A percentile compares a stretch with the other conserved stretches of the same genome.
These are phyloP conservation scores for Canavalia gladiata DNA, from an alignment of 306 rosid genomes.

Conservation along the genomic window DNA sequence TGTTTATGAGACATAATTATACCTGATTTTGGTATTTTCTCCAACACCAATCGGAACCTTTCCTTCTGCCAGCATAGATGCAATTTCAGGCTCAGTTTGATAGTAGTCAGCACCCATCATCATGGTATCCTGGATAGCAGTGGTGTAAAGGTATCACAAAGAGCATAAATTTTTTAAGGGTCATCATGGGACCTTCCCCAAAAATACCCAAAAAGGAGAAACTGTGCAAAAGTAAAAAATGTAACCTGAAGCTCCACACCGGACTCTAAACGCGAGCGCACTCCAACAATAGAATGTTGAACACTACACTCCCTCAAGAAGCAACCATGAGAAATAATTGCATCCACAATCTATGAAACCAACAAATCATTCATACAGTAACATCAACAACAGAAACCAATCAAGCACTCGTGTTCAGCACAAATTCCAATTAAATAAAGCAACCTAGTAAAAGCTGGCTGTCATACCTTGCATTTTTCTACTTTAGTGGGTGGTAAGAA, in stretches of 20 bases:
- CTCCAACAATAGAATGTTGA: slow-evolving; percentile 92
- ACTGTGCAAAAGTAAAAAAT: background rate
- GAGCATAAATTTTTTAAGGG: background rate
- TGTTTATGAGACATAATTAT: slow-evolving; percentile 27
- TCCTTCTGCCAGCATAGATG: slow-evolving; percentile 79
- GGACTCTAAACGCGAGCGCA: slow-evolving; percentile 88
- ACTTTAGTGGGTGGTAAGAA: slow-evolving; percentile 98
- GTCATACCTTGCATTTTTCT: slow-evolving; percentile 91
- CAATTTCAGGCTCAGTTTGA: slow-evolving; percentile 94
- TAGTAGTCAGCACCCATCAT: slow-evolving; percentile 99
- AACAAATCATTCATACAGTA: slow-evolving; percentile 28
- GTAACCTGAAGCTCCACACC: slow-evolving; percentile 85
- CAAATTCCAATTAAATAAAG: slow-evolving; percentile 9
- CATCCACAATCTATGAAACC: slow-evolving; percentile 75
- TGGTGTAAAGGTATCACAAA: slow-evolving; percentile 34
- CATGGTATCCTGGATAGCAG: slow-evolving; percentile 81
- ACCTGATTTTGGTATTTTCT: slow-evolving; percentile 94
- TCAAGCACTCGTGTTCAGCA: slow-evolving; percentile 17
- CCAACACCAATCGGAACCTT: slow-evolving; percentile 98
- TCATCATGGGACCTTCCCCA: background rate
- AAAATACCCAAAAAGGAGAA: background rate
- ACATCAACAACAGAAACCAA: slow-evolving; percentile 37
- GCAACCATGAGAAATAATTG: slow-evolving; percentile 96
- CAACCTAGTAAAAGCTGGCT: slow-evolving; percentile 33
- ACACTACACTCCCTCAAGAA: slow-evolving; percentile 89